These are phyloP conservation scores for Aureobasidium vineae DNA, from an alignment of 2,329 filamentous ascomycete genomes.

Conservation along the genomic window DNA sequence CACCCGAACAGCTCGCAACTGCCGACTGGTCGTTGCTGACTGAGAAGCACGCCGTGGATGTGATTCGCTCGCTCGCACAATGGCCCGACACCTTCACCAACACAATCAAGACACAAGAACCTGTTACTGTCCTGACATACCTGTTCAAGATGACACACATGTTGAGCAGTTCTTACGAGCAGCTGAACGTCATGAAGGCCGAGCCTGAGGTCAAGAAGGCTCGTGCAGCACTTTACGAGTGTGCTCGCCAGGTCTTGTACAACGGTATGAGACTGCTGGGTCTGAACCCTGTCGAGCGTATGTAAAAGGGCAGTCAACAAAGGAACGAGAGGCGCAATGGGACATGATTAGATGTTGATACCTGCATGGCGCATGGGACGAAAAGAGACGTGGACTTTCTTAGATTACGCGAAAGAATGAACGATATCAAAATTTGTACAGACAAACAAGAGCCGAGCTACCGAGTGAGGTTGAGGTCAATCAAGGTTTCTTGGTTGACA, in stretches of 20 bases:
- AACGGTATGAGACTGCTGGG: constrained; percentile 84
- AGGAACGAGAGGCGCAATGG: neutral
- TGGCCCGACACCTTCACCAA: constrained; percentile 85
- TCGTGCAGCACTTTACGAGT: constrained; percentile 74
- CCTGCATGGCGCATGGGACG: constrained; percentile 1
- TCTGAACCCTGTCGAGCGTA: constrained; percentile 70
- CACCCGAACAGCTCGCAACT: constrained; percentile 53
- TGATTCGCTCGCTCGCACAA: constrained; percentile 73
- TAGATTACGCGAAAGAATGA: neutral
- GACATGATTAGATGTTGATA: constrained; percentile 11
- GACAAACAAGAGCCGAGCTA: neutral
- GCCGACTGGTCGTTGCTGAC: constrained; percentile 68
- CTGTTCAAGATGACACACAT: constrained; percentile 85
- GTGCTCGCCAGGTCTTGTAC: constrained; percentile 69
- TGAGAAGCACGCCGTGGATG: constrained; percentile 69
- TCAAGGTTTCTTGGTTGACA: constrained; percentile 23
- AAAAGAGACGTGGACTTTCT: constrained; percentile 9
- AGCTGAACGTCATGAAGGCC: constrained; percentile 73
- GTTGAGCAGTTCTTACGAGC: constrained; percentile 75
- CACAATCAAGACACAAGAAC: constrained; percentile 79
- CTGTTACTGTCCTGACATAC: constrained; percentile 66
- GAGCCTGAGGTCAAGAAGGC: constrained; percentile 69
- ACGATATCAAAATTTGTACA: neutral
- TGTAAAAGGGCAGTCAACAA: constrained; percentile 33
- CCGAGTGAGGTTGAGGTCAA: neutral